Evolutionary conservation across 331 rosid species (phyloP).

Genomic region (Arachis monticola): DNA sequence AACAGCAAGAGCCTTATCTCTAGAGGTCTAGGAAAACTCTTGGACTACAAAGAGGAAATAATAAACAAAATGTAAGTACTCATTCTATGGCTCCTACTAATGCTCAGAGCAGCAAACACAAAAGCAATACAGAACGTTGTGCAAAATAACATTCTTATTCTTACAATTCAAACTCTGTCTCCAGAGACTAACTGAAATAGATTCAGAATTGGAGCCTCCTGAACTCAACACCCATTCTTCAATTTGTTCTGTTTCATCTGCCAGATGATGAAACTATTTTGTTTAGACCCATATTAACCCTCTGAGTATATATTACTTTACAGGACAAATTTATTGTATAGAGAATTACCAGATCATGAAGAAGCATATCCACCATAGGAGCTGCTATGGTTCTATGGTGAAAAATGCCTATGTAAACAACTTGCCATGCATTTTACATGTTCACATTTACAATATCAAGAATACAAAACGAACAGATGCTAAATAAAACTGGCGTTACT

Average conservation of each 20-base stretch:
- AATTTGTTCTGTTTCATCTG: constrained; percentile 88
- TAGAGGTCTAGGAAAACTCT: constrained; percentile 76
- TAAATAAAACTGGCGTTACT: constrained; percentile 31
- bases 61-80: constrained; percentile 29
- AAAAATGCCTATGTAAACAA: constrained; percentile 95
- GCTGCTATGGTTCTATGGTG: constrained; percentile 83
- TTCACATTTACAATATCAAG: constrained; percentile 34
- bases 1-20: constrained; percentile 64
- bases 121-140: constrained; percentile 20
- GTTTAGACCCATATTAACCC: constrained; percentile 25
- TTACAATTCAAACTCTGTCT: constrained; percentile 83
- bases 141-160: constrained; percentile 41
- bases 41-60: constrained; percentile 60
- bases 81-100: constrained; percentile 35
- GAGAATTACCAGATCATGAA: constrained; percentile 70
- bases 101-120: constrained; percentile 26
- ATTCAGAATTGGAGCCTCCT: constrained; percentile 62
- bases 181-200: constrained; percentile 60
- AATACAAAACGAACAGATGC: too few relatives aligned
- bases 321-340: constrained; percentile 24
- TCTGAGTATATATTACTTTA: constrained; percentile 14
- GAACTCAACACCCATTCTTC: constrained; percentile 82
- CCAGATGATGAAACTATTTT: constrained; percentile 33
- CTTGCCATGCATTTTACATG: constrained; percentile 61
- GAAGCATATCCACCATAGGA: constrained; percentile 72